A percentile compares a stretch with the other conserved stretches of the same genome.
Conservation (phyloP, 805 yeast genomes). For the Ogataea saltuana region DNA sequence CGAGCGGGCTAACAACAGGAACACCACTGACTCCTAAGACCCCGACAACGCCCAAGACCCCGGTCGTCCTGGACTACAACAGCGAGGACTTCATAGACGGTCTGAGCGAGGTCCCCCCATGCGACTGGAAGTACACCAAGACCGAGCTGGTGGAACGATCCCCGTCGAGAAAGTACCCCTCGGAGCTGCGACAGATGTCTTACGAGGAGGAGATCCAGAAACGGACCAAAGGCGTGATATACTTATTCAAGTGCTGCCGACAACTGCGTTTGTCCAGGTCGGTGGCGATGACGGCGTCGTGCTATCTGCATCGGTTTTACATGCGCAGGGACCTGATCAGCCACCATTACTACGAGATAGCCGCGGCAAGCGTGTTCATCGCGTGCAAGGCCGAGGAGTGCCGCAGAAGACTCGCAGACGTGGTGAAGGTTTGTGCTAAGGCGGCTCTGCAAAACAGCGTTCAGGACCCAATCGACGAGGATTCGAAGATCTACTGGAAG, state of each 20-base stretch:
- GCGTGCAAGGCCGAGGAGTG: slow-evolving; percentile 58
- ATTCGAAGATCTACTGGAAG: slow-evolving; percentile 48
- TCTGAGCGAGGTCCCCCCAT: slow-evolving; percentile 26
- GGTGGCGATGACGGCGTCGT: slow-evolving; percentile 49
- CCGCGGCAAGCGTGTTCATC: slow-evolving; percentile 50
- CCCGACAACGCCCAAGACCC: slow-evolving; percentile 14
- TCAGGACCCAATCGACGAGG: slow-evolving; percentile 42
- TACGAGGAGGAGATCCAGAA: slow-evolving; percentile 41
- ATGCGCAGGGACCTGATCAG: slow-evolving; percentile 44
- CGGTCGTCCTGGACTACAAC: slow-evolving; percentile 10
- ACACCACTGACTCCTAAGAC: slow-evolving; percentile 20
- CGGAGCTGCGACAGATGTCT: slow-evolving; percentile 30
- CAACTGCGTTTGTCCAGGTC: slow-evolving; percentile 48
- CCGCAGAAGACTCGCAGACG: slow-evolving; percentile 47
- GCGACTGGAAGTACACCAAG: slow-evolving; percentile 31
- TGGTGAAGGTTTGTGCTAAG: slow-evolving; percentile 49
- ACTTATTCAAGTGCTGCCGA: slow-evolving; percentile 45
- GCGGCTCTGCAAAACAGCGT: slow-evolving; percentile 43
- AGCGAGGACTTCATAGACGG: slow-evolving; percentile 33
- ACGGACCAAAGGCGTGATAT: slow-evolving; percentile 50
- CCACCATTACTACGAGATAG: slow-evolving; percentile 51
- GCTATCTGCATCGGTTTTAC: slow-evolving; percentile 53
- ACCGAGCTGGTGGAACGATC: slow-evolving; percentile 28
- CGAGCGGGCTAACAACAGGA: too few species aligned
- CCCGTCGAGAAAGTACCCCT: slow-evolving; percentile 38